Conservation (phyloP, 306 rosid species). For the Casuarina glauca region DNA sequence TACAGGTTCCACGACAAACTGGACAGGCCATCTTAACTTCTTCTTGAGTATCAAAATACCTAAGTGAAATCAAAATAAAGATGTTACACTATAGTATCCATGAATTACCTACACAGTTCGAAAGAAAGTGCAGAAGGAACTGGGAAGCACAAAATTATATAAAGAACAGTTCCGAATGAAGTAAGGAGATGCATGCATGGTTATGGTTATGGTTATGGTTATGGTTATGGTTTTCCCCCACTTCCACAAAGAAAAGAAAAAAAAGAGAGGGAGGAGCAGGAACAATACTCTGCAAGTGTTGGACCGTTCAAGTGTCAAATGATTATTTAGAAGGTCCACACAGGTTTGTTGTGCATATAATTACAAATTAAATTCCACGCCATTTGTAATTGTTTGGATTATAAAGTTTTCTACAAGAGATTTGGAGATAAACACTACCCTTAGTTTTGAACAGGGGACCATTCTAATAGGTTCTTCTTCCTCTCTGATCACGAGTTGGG, state of each 20-base stretch:
- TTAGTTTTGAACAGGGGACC: neutral
- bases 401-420: neutral
- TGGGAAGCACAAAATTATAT: constrained; percentile 1
- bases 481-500: neutral
- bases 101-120: neutral
- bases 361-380: neutral
- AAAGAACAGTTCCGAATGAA: constrained; percentile 8
- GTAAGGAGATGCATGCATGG: neutral
- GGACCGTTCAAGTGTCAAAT: neutral
- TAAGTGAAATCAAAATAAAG: constrained; percentile 26
- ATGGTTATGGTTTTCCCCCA: neutral
- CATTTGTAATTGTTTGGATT: neutral
- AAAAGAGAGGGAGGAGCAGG: neutral
- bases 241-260: neutral
- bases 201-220: neutral
- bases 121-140: constrained; percentile 6
- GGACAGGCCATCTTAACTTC: constrained; percentile 92
- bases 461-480: neutral
- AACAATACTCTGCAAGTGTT: neutral
- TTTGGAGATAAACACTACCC: neutral
- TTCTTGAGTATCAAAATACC: constrained; percentile 81
- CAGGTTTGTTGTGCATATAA: neutral
- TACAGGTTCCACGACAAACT: constrained; percentile 86
- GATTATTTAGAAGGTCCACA: neutral
- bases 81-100: constrained; percentile 4